phyloP scores from a whole-genome alignment of 176 grass and related monocot genomes.

The Juncus effusus region DNA sequence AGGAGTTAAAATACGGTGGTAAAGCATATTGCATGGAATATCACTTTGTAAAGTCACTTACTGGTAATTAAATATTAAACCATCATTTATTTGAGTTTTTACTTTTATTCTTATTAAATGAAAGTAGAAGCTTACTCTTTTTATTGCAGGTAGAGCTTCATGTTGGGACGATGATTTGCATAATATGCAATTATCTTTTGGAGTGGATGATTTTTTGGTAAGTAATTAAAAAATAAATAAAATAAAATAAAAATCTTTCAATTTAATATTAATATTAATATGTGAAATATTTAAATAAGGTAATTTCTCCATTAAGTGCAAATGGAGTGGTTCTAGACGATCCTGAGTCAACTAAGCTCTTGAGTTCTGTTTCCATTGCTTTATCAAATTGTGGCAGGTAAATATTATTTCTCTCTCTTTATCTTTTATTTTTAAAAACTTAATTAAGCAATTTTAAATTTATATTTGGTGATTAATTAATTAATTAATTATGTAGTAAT shows the following conservation, averaged over 20 bases:
- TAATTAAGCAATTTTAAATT: neutral
- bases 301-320: conserved; percentile 86
- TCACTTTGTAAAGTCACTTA: conserved; percentile 66
- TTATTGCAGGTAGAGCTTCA: conserved; percentile 51
- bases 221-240: neutral
- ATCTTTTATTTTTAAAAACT: conserved; percentile 3
- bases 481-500: conserved; percentile 58
- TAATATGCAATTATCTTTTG: conserved; percentile 74
- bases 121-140: conserved; percentile 13
- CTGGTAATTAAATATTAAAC: conserved; percentile 39
- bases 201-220: conserved; percentile 89
- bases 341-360: conserved; percentile 91
- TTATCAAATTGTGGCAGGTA: conserved; percentile 93
- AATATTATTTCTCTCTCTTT: conserved; percentile 26
- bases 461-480: conserved; percentile 25
- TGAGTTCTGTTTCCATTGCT: conserved; percentile 93
- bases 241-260: neutral
- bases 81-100: conserved; percentile 1
- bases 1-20: conserved; percentile 78
- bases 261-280: conserved; percentile 2
- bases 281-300: conserved; percentile 42
- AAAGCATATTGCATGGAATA: conserved; percentile 86
- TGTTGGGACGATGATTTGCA: conserved; percentile 90
- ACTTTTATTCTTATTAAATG: conserved; percentile 22
- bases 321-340: conserved; percentile 91